Evolutionary conservation across 2,329 filamentous ascomycete species (phyloP).

Genomic region (Mycosphaerella arachidis): DNA sequence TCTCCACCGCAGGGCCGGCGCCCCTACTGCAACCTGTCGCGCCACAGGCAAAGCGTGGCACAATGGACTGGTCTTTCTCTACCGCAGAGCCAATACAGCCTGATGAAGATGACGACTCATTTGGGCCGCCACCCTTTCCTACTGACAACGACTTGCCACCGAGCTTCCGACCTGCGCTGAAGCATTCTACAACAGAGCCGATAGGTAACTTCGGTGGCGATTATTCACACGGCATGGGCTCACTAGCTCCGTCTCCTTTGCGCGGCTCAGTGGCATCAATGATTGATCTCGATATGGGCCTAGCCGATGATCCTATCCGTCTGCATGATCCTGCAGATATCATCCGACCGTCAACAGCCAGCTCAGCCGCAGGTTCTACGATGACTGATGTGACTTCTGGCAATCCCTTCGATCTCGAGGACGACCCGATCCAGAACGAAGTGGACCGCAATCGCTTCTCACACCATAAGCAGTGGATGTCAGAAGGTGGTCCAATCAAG

Average conservation of each 20-base stretch:
- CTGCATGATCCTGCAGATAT: slow-evolving; percentile 31
- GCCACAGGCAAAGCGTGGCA: slow-evolving; percentile 34
- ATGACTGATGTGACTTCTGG: slow-evolving; percentile 40
- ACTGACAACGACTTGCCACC: slow-evolving; percentile 25
- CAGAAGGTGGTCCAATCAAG: slow-evolving; percentile 29
- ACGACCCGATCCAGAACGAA: slow-evolving; percentile 31
- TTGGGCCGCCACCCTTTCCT: slow-evolving; percentile 30
- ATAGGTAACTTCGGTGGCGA: slow-evolving; percentile 35
- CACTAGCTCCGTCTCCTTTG: slow-evolving; percentile 6
- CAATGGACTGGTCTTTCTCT: slow-evolving; percentile 47
- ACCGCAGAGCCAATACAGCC: slow-evolving; percentile 32
- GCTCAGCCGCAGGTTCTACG: slow-evolving; percentile 33
- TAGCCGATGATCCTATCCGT: slow-evolving; percentile 26
- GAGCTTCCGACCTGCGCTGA: slow-evolving; percentile 38
- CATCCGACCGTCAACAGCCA: slow-evolving; percentile 41
- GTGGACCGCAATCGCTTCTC: slow-evolving; percentile 32
- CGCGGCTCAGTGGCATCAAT: slow-evolving; percentile 39
- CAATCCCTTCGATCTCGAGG: slow-evolving; percentile 49
- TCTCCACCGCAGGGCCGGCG: slow-evolving; percentile 36
- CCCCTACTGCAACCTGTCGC: neutral
- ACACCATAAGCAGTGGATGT: slow-evolving; percentile 34
- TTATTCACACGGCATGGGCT: slow-evolving; percentile 28
- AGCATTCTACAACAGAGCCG: slow-evolving; percentile 41
- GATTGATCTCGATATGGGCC: slow-evolving; percentile 42
- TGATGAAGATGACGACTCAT: slow-evolving; percentile 26